Evolutionary conservation across 495 filamentous ascomycete genomes (phyloP).

Genomic region (Stereocaulon alpinum): DNA sequence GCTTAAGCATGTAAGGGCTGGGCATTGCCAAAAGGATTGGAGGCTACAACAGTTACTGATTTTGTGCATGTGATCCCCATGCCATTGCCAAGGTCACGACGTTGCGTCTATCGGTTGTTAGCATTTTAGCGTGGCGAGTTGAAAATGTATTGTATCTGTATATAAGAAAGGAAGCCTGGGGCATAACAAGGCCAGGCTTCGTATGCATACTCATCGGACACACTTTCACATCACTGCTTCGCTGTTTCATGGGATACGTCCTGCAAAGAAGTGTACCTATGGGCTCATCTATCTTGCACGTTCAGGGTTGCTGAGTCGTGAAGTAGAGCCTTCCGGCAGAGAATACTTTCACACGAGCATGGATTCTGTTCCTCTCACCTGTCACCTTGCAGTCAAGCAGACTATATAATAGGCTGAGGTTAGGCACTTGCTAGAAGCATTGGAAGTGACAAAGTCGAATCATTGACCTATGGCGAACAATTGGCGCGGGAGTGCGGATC

Average conservation of each 20-base stretch:
- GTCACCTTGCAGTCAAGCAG: too few relatives aligned
- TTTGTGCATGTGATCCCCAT: not conserved
- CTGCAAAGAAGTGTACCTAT: too few relatives aligned
- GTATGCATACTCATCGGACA: too few relatives aligned
- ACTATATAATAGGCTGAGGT: too few relatives aligned
- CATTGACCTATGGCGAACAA: not conserved
- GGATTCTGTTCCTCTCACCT: too few relatives aligned
- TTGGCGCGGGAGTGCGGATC: slow-evolving; percentile 7
- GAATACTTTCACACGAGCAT: too few relatives aligned
- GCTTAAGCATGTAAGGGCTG: not conserved
- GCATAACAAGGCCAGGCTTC: not conserved
- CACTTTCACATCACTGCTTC: too few relatives aligned
- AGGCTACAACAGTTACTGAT: not conserved
- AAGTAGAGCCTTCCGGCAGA: too few relatives aligned
- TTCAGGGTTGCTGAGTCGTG: too few relatives aligned
- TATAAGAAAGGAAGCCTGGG: not conserved
- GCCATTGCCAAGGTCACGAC: not conserved
- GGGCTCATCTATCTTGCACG: too few relatives aligned
- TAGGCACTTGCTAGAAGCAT: too few relatives aligned
- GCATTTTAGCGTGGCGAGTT: not conserved
- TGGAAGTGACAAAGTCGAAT: not conserved
- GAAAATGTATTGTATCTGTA: not conserved
- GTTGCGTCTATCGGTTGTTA: not conserved
- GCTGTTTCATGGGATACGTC: too few relatives aligned
- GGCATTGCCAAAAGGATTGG: not conserved